phyloP scores from a whole-genome alignment of 495 filamentous ascomycete species.

The Penicillium coffeae region DNA sequence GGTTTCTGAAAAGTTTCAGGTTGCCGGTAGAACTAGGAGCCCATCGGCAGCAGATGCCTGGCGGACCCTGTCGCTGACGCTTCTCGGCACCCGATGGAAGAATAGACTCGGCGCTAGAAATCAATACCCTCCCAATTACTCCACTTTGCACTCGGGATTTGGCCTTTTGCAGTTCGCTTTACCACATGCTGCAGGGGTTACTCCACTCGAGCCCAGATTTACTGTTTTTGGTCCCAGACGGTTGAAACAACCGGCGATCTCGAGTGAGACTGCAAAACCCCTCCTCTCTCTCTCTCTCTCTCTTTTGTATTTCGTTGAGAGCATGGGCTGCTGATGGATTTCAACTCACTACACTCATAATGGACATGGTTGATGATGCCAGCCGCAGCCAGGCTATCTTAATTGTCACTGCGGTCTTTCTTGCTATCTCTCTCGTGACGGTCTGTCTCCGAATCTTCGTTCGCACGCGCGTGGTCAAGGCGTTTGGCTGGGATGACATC shows the following conservation, averaged over 20 bases:
- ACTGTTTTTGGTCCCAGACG: background rate
- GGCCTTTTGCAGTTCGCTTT: background rate
- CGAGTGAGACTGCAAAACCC: no score
- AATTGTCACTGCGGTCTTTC: background rate
- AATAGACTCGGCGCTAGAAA: background rate
- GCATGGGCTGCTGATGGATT: background rate
- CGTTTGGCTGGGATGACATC: constrained; percentile 33
- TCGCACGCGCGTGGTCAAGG: constrained; percentile 23
- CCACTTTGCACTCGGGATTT: background rate
- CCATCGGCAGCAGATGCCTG: background rate
- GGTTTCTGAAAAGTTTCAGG: no score
- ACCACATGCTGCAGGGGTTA: background rate
- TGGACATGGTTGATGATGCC: background rate
- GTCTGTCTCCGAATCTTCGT: constrained; percentile 18
- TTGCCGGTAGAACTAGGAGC: no score
- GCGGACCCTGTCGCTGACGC: background rate
- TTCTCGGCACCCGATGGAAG: background rate
- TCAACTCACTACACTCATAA: background rate
- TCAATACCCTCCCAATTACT: background rate
- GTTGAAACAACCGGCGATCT: background rate
- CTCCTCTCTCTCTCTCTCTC: background rate
- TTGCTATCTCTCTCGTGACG: background rate
- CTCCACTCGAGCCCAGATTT: background rate
- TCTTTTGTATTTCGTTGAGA: background rate
- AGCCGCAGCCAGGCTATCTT: background rate